A percentile compares a stretch with the other conserved stretches of the same genome.
phyloP scores from a whole-genome alignment of 345 rosid genomes.

The Rhodamnia argentea region DNA sequence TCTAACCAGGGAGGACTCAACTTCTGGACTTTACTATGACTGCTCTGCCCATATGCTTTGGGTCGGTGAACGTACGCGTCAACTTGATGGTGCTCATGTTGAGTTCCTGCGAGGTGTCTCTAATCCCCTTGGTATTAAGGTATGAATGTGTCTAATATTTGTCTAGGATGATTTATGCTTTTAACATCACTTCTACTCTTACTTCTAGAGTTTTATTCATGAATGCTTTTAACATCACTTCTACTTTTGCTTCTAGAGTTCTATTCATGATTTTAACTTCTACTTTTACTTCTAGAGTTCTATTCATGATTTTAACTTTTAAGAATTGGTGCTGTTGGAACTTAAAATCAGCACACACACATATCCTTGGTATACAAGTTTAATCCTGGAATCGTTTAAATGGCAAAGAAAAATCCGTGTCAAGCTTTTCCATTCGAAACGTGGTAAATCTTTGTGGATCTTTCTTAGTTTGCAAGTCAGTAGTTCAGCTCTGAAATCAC shows the following conservation, averaged over 20 bases:
- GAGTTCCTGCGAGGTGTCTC: slow-evolving; percentile 31
- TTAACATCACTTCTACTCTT: background rate
- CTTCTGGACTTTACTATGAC: slow-evolving; percentile 27
- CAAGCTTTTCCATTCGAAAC: accelerated
- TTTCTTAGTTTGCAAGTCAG: background rate
- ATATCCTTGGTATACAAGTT: background rate
- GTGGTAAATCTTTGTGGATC: background rate
- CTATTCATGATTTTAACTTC: background rate
- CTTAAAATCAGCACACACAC: background rate
- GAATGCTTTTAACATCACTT: too few species aligned
- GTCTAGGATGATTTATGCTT: background rate
- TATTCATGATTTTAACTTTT: background rate
- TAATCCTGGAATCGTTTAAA: background rate
- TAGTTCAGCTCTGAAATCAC: background rate
- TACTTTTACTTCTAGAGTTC: background rate
- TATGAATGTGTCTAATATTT: background rate
- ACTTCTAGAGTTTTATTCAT: too few species aligned
- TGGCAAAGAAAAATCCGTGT: background rate
- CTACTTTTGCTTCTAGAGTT: background rate
- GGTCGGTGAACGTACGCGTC: slow-evolving; percentile 36
- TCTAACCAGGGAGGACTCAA: slow-evolving; percentile 33
- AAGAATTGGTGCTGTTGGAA: background rate
- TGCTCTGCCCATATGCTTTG: slow-evolving; percentile 38
- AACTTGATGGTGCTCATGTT: slow-evolving; percentile 30
- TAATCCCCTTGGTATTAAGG: slow-evolving; percentile 34